Conservation (phyloP, 129 eudicot genomes). For the carrot (Daucus carota) region DNA sequence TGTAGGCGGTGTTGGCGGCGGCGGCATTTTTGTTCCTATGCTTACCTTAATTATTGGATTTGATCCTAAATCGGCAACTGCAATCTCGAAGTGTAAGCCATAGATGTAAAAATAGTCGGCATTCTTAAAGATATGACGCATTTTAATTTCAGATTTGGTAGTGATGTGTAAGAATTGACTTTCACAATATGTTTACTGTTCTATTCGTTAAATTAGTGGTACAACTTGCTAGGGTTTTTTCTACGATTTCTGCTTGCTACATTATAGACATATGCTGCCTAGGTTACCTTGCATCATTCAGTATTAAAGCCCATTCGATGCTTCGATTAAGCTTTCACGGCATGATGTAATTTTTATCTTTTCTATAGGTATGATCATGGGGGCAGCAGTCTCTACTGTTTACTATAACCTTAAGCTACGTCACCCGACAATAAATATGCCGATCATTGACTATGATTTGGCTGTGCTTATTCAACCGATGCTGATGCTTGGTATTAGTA, state of each 20-base stretch:
- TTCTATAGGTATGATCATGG: constrained; percentile 80
- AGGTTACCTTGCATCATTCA: background rate
- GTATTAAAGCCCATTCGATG: background rate
- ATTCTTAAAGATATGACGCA: background rate
- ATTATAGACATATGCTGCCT: background rate
- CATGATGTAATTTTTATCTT: background rate
- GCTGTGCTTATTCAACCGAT: constrained; percentile 91
- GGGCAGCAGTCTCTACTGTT: constrained; percentile 89
- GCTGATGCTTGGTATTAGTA: constrained; percentile 88
- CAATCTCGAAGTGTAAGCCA: constrained; percentile 77
- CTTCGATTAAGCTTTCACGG: background rate
- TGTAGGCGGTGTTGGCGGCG: constrained; percentile 96
- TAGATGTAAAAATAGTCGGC: background rate
- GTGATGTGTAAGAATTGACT: background rate
- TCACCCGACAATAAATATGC: constrained; percentile 92
- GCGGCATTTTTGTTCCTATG: constrained; percentile 92
- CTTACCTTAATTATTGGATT: constrained; percentile 73
- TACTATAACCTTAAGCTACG: constrained; percentile 68
- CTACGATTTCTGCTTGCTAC: background rate
- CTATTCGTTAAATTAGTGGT: background rate
- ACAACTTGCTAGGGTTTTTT: background rate
- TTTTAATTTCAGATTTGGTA: background rate
- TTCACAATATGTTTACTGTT: background rate
- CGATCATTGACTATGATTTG: constrained; percentile 87
- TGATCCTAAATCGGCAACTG: constrained; percentile 91